Evolutionary conservation across 116 monocot species (phyloP), one percentile per base, ranked within the genome.

Genomic region (Posidonia oceanica): DNA sequence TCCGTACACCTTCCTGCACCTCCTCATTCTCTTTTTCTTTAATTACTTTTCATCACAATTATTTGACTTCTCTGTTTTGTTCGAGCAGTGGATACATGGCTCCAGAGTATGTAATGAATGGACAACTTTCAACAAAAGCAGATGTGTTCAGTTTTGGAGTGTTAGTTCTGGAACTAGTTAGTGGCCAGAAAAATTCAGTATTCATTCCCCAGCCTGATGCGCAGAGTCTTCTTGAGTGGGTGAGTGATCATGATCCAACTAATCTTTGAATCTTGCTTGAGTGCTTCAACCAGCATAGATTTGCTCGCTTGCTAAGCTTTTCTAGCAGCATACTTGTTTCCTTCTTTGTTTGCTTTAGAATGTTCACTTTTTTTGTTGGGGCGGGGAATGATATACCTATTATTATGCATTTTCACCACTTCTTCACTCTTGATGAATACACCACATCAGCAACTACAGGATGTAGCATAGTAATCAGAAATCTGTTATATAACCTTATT

Each of bases 141-240:
- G 91, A 91, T 58, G 87, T 91, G 14, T 91, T 85, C 61, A 91
- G 91, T 75, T 91, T 87, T 36, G 91, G 91, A 5, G 83, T 87
- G 38, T 8, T 91, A 18, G 59, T 91, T 38, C 77, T 91, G 20
- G 91, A 91, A 77, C 74, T 91, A 36, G 52, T 91, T 48, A 75
- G 73, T 2, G 91, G 91, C 10, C 69, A 58, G 37, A 91, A 85
- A 71, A 87, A 79, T 70, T 87, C 91, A 16, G 14, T 55, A 13
- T 91, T 80, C 68, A 56, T 66, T 13, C 63, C 79, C 16, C 63
- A 69, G 42, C n/a, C 61, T 11, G 81, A 83, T 52, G 82, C 75
- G 13, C 71, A 79, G 14, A 83, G 64, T 66, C 80, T 91, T 8
- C 82, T 87, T 56, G 91, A 91, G 52, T 87, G 87, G 87, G 91